Conservation (phyloP, 352 stramenopile genomes). For the Phytophthora crassamura region DNA sequence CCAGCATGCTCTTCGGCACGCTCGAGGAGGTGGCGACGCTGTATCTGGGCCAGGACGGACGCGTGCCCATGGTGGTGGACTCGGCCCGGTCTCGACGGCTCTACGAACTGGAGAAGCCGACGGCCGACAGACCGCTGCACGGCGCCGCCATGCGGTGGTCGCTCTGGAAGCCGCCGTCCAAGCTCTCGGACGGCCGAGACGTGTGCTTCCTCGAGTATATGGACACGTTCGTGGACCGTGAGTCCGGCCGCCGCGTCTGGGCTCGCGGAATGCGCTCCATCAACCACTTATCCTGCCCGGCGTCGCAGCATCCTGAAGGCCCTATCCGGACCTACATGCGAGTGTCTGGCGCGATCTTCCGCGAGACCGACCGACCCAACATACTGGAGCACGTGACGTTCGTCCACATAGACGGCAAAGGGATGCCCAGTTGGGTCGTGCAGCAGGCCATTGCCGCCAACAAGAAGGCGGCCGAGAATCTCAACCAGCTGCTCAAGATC, state of each 20-base stretch:
- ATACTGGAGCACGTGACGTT: slow-evolving; percentile 67
- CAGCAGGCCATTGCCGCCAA: slow-evolving; percentile 50
- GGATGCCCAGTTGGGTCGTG: slow-evolving; percentile 53
- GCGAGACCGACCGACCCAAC: slow-evolving; percentile 61
- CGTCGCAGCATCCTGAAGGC: slow-evolving; percentile 62
- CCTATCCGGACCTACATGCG: slow-evolving; percentile 61
- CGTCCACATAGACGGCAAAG: slow-evolving; percentile 58
- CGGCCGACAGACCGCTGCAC: slow-evolving; percentile 48
- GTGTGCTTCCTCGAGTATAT: slow-evolving; percentile 71
- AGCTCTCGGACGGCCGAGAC: slow-evolving; percentile 59
- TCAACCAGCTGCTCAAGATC: slow-evolving; percentile 76
- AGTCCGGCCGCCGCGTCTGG: slow-evolving; percentile 66
- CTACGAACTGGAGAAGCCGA: slow-evolving; percentile 59
- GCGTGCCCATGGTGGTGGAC: slow-evolving; percentile 59
- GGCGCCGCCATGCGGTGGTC: slow-evolving; percentile 63
- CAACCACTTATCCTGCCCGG: slow-evolving; percentile 64
- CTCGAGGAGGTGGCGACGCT: slow-evolving; percentile 70
- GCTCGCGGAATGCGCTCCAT: slow-evolving; percentile 70
- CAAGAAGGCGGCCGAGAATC: slow-evolving; percentile 55
- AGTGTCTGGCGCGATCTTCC: slow-evolving; percentile 64
- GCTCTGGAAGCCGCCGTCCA: slow-evolving; percentile 60
- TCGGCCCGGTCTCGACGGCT: slow-evolving; percentile 53
- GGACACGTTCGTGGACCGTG: slow-evolving; percentile 70
- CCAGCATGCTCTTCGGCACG: slow-evolving; percentile 53
- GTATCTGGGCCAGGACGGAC: slow-evolving; percentile 52